Conservation (phyloP, 208 protist species). For the Crithidia thermophila region DNA sequence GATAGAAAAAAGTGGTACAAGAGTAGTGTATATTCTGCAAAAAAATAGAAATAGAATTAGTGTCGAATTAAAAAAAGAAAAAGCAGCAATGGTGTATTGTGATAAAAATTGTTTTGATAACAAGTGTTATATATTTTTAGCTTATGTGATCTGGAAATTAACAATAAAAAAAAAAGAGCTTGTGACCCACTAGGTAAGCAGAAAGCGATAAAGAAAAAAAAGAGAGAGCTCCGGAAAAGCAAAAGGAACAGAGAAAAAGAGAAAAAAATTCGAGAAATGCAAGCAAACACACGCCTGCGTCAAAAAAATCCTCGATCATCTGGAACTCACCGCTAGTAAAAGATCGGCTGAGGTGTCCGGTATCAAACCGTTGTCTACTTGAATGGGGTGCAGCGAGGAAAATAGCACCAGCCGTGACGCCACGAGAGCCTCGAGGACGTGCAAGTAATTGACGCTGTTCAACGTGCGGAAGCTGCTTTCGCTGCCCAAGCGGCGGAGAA, state of each 20-base stretch:
- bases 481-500: slow-evolving; percentile 14
- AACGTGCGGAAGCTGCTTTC: slow-evolving; percentile 48
- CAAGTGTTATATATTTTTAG: no score
- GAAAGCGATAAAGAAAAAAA: neutral
- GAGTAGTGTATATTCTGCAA: no score
- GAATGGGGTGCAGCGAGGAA: slow-evolving; percentile 34
- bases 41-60: no score
- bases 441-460: slow-evolving; percentile 64
- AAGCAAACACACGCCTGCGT: neutral
- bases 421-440: slow-evolving; percentile 34
- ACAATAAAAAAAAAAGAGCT: no score
- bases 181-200: neutral
- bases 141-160: no score
- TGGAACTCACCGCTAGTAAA: slow-evolving; percentile 1
- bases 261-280: neutral
- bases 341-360: slow-evolving; percentile 8
- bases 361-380: slow-evolving; percentile 14
- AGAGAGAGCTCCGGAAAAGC: neutral
- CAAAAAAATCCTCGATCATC: neutral
- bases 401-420: slow-evolving; percentile 41
- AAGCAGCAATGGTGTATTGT: no score
- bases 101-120: no score
- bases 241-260: neutral
- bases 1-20: no score
- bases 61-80: no score